phyloP scores from a whole-genome alignment of 345 rosid species.

The Streptanthus diversifolius region DNA sequence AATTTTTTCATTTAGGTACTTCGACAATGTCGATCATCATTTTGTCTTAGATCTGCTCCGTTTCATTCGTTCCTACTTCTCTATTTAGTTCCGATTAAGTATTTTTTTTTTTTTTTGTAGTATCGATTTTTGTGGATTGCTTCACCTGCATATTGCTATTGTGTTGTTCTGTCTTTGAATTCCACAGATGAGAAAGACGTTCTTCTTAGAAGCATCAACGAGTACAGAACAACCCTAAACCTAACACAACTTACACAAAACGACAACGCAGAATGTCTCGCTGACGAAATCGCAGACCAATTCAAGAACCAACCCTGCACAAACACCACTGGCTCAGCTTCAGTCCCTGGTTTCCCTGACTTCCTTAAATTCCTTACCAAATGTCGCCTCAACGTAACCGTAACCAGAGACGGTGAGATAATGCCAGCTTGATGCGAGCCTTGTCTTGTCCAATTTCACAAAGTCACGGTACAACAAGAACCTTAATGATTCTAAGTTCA shows the following conservation, averaged over 20 bases:
- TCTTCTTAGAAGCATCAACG: conserved; percentile 65
- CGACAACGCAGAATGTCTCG: conserved; percentile 78
- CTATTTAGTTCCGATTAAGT: too few species aligned
- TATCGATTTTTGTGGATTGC: neutral
- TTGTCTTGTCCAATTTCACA: conserved; percentile 72
- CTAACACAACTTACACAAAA: conserved; percentile 49
- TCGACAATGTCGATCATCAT: too few species aligned
- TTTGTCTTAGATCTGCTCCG: too few species aligned
- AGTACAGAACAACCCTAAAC: conserved; percentile 60
- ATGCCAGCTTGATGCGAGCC: conserved; percentile 58
- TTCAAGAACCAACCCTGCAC: conserved; percentile 76
- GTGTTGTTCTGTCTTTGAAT: neutral
- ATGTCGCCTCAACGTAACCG: conserved; percentile 62
- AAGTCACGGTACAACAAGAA: conserved; percentile 48
- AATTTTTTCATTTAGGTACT: too few species aligned
- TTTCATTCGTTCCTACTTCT: too few species aligned
- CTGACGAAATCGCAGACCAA: conserved; percentile 64
- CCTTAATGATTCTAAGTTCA: conserved; percentile 61
- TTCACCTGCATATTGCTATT: neutral
- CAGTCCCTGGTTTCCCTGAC: conserved; percentile 57
- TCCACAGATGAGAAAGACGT: conserved; percentile 59
- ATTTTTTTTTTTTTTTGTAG: too few species aligned
- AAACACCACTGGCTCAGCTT: conserved; percentile 65
- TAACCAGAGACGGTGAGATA: conserved; percentile 56
- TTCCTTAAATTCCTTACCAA: conserved; percentile 48